These are phyloP conservation scores for Colletotrichum sp. DNA, from an alignment of 2,329 filamentous ascomycete genomes.

Conservation along the genomic window DNA sequence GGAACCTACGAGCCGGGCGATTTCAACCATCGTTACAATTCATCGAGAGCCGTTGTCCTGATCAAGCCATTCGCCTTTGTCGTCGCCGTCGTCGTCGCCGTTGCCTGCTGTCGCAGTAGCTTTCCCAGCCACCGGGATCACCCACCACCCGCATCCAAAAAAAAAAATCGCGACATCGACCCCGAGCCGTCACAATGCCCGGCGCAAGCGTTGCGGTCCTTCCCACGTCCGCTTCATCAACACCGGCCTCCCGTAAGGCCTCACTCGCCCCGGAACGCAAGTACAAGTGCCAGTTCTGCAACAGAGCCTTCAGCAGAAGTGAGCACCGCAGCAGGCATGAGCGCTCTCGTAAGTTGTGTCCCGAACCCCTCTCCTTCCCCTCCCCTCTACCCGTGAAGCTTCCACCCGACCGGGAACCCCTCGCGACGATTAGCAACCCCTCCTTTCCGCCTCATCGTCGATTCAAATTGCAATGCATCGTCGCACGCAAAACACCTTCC, in stretches of 20 bases:
- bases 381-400: slow-evolving; percentile 11
- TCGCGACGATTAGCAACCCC: background rate
- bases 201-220: slow-evolving; percentile 71
- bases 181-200: slow-evolving; percentile 64
- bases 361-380: slow-evolving; percentile 10
- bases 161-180: slow-evolving; percentile 32
- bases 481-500: background rate
- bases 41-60: slow-evolving; percentile 33
- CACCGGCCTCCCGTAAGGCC: slow-evolving; percentile 77
- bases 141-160: slow-evolving; percentile 20
- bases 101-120: slow-evolving; percentile 21
- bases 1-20: slow-evolving; percentile 45
- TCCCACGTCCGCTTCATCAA: slow-evolving; percentile 68
- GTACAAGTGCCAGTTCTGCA: slow-evolving; percentile 99
- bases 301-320: slow-evolving; percentile 94
- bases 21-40: slow-evolving; percentile 64
- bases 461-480: background rate
- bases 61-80: slow-evolving; percentile 32
- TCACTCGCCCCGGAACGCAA: slow-evolving; percentile 89
- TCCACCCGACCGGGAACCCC: slow-evolving; percentile 5
- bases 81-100: slow-evolving; percentile 26
- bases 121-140: slow-evolving; percentile 20
- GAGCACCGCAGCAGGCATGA: slow-evolving; percentile 98
- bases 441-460: background rate
- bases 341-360: slow-evolving; percentile 84